Evolutionary conservation across 2,329 filamentous ascomycete genomes (phyloP).

Genomic region (Calcarisporium arbuscula): DNA sequence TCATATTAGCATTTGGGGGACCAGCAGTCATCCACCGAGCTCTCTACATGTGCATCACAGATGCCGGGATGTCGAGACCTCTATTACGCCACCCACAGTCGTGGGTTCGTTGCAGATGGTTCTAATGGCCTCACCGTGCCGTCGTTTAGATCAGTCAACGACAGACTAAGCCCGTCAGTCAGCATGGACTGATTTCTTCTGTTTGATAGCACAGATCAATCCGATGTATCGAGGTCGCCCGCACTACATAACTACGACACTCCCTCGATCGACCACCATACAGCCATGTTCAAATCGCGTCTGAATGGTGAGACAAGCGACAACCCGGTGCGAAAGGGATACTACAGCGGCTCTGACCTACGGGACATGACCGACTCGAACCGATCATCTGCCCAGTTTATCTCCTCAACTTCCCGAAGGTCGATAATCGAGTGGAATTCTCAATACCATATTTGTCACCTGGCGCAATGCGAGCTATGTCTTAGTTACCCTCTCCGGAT

Average conservation of each 20-base stretch:
- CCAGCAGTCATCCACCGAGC: conserved; percentile 25
- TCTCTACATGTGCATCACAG: conserved; percentile 35
- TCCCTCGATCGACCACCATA: conserved; percentile 1
- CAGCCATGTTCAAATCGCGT: too few species aligned
- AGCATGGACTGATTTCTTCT: conserved; percentile 55
- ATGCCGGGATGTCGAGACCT: conserved; percentile 23
- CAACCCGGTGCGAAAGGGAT: too few species aligned
- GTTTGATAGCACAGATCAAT: conserved; percentile 45
- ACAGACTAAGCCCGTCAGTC: conserved; percentile 50
- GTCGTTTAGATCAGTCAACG: conserved; percentile 31
- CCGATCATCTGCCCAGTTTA: conserved; percentile 18
- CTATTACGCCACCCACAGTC: conserved; percentile 18
- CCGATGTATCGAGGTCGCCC: conserved; percentile 22
- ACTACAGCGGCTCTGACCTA: conserved; percentile 14
- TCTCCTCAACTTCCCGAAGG: conserved; percentile 39
- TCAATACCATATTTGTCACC: conserved; percentile 39
- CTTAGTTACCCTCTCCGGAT: conserved; percentile 34
- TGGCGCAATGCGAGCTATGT: conserved; percentile 20
- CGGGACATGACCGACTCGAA: conserved; percentile 19
- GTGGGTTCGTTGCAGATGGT: conserved; percentile 26
- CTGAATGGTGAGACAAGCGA: too few species aligned
- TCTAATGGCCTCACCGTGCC: conserved; percentile 43
- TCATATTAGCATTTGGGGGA: conserved; percentile 22
- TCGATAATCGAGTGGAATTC: conserved; percentile 46
- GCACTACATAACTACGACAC: conserved; percentile 15